Evolutionary conservation across 768 basidiomycete species (phyloP).

Genomic region (Mycena metata): DNA sequence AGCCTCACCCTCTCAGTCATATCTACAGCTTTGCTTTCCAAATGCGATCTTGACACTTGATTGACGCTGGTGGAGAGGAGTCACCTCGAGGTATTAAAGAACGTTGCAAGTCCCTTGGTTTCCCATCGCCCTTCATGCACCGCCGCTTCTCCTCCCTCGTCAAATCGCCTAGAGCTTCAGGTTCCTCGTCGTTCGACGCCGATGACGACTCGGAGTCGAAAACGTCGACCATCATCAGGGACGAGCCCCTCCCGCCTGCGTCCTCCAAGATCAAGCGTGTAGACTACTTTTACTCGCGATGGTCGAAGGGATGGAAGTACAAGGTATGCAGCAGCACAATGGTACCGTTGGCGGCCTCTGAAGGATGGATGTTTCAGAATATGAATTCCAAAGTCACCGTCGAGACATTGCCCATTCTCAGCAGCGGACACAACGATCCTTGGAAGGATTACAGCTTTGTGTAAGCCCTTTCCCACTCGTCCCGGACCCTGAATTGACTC

Average conservation of each 20-base stretch:
- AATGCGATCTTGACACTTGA: conserved; percentile 7
- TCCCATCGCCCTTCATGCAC: conserved; percentile 40
- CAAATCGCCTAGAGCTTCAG: conserved; percentile 39
- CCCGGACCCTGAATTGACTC: not conserved
- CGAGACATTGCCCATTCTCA: conserved; percentile 59
- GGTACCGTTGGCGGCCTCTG: not conserved
- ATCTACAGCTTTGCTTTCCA: conserved; percentile 9
- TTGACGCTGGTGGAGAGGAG: not conserved
- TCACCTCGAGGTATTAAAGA: conserved; percentile 11
- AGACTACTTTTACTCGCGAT: conserved; percentile 70
- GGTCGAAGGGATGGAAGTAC: conserved; percentile 72
- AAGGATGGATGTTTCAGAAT: conserved; percentile 50
- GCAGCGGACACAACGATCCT: conserved; percentile 59
- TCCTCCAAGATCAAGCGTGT: conserved; percentile 72
- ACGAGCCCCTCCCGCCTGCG: conserved; percentile 56
- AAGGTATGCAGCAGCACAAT: conserved; percentile 47
- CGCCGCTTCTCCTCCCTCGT: conserved; percentile 45
- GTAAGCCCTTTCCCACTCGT: conserved; percentile 44
- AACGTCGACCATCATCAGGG: conserved; percentile 49
- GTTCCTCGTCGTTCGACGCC: conserved; percentile 21
- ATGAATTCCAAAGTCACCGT: conserved; percentile 66
- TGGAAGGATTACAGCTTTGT: conserved; percentile 73
- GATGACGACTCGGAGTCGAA: conserved; percentile 52
- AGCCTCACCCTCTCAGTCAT: conserved; percentile 27
- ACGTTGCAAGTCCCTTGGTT: not conserved